Base-by-base conservation (phyloP, 495 filamentous ascomycete genomes). In the Trichoderma gamsii region DNA sequence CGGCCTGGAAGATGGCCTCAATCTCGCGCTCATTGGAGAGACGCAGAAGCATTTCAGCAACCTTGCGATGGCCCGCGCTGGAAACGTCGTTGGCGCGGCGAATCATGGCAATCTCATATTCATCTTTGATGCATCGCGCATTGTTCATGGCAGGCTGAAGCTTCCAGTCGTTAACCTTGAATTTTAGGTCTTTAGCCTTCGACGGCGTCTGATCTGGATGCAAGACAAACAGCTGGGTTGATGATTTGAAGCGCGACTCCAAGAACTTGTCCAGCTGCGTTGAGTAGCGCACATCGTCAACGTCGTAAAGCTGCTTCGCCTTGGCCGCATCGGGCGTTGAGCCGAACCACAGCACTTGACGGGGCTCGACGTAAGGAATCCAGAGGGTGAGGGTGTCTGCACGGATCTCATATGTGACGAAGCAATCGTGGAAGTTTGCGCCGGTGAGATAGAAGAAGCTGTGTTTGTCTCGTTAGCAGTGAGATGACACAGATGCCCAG, bases 11-110 rank as follows among this genome's bases (percentile, higher is more conserved):
- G 9, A 88, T 77, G 11, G 89, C 91, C 69, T 96, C 88, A 52
- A 96, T 84, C 70, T 96, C 85, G n/a, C 87, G 85, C 76, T 98
- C 94, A 71, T 91, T 96, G 41, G 79, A 76, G 72, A 91, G 83
- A 11, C 76, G 75, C 43, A 80, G 77, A 46, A 96, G 83, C 6
- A 79, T 79, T 49, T 80, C 74, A 1, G 95, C 82, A 11, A 96
- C 86, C 12, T 82, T 81, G 29, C 79, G 83, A 75, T 98, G 94
- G 0, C 92, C 94, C 32, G 84, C 77, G 2, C 84, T 87, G 15
- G 91, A 90, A 44, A 97, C 85, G 25, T 80, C 81, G 72, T 93
- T 96, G 15, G 94, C 94, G 29, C 87, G 83, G 18, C 87, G 86
- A 70, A 97, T 90, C 75, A 92, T 81, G 2, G 81, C 82, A 67